These are phyloP conservation scores for Fusarium duplospermum DNA, from an alignment of 2,329 filamentous ascomycete species.

Conservation along the genomic window DNA sequence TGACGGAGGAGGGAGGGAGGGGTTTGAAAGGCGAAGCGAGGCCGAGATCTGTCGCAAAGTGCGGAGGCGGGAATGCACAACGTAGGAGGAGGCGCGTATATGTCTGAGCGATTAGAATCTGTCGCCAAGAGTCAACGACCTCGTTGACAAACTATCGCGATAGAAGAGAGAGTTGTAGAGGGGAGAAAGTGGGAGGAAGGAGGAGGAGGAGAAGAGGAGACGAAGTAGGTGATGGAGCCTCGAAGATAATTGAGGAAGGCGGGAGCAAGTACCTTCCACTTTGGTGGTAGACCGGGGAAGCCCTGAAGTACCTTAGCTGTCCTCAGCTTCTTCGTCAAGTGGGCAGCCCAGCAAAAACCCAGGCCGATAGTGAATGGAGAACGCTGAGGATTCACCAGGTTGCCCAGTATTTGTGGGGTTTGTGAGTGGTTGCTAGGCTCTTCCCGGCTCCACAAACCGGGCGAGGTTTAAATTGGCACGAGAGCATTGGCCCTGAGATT, in stretches of 20 bases:
- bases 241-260: conserved; percentile 9
- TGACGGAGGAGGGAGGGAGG: conserved; percentile 35
- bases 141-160: conserved; percentile 4
- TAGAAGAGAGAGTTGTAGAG: conserved; percentile 8
- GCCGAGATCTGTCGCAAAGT: conserved; percentile 24
- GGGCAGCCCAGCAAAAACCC: not conserved
- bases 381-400: not conserved
- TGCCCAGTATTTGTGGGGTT: conserved; percentile 26
- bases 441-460: conserved; percentile 21
- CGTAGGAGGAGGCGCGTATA: not conserved
- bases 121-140: conserved; percentile 16
- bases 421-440: conserved; percentile 31
- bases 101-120: conserved; percentile 8
- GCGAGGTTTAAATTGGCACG: conserved; percentile 19
- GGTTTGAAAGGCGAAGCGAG: conserved; percentile 16
- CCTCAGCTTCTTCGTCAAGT: conserved; percentile 13
- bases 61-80: conserved; percentile 3
- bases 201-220: conserved; percentile 19
- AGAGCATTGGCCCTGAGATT: not conserved
- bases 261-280: conserved; percentile 41
- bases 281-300: conserved; percentile 40
- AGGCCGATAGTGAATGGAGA: not conserved
- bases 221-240: conserved; percentile 26
- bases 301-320: conserved; percentile 22
- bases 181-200: not conserved